Percentiles rank a stretch among this genome's conserved stretches.
phyloP scores from a whole-genome alignment of 805 yeast genomes.

The Nakazawaea pomicola region DNA sequence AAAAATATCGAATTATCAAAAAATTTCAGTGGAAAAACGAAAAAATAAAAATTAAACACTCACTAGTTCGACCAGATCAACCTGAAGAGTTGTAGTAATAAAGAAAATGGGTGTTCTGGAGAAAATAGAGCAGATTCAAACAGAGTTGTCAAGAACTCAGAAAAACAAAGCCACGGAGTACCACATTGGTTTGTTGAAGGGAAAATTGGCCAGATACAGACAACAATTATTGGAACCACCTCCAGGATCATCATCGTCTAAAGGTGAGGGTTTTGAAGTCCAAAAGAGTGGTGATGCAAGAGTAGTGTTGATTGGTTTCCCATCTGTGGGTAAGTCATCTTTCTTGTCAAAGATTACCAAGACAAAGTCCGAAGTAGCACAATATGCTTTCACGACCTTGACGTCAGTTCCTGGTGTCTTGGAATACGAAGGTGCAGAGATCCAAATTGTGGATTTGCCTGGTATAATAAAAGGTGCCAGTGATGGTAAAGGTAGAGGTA shows the following conservation, averaged over 20 bases:
- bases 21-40: not conserved
- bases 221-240: constrained; percentile 90
- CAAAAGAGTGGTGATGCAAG: constrained; percentile 95
- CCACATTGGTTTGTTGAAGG: constrained; percentile 90
- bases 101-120: constrained; percentile 31
- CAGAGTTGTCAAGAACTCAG: constrained; percentile 91
- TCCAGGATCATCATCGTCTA: constrained; percentile 60
- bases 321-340: constrained; percentile 96
- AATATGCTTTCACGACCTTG: constrained; percentile 90
- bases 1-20: not conserved
- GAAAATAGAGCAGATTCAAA: constrained; percentile 84
- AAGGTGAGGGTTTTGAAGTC: constrained; percentile 87
- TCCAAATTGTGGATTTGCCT: constrained; percentile 95
- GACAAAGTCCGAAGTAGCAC: constrained; percentile 92
- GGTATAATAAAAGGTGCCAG: constrained; percentile 97
- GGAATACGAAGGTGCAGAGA: constrained; percentile 94
- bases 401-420: constrained; percentile 96
- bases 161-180: constrained; percentile 98
- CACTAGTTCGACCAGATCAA: no score
- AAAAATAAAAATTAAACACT: no score
- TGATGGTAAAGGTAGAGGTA: constrained; percentile 96
- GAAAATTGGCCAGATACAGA: constrained; percentile 88
- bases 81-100: no score
- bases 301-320: constrained; percentile 92
- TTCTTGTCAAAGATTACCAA: constrained; percentile 84